Evolutionary conservation across 1,139 yeast species (phyloP), one percentile per base, ranked within the genome.

Genomic region (Tardiomyces blankii): DNA sequence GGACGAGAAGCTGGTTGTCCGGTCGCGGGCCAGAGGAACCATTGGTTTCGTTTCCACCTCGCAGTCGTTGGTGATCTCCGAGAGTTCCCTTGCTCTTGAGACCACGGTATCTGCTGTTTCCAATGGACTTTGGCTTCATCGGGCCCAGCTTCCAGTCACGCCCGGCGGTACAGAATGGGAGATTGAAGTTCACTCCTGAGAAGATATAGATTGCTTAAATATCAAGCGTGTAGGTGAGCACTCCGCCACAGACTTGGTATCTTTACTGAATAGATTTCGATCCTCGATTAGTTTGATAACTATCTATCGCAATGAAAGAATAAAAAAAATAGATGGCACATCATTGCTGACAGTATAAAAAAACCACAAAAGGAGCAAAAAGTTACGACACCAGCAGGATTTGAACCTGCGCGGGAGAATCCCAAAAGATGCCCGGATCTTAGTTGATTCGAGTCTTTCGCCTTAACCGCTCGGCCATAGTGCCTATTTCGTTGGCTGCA

Each of bases 351-450:
- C 25, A 7, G 25, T 21, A 7, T 21, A 21, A 21, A 21, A 21
- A 21, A 7, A 7, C 25, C 4, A 21, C 4, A 21, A 21, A 21
- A 5, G 7, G 25, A 8, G 5, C 3, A 48, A 54, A 44, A 66
- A 62, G 63, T 61, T 49, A 51, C 86, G 86, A 78, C 85, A 79
- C 78, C 82, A 74, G 84, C 86, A 79, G 86, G 86, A 80, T 78
- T 80, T 81, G 86, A 80, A 80, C 87, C 86, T 80, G 84, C 85
- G 87, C 84, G 84, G 86, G 84, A 76, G 73, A 72, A 75, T 81
- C 84, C 87, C 83, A 79, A 74, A 78, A 79, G 75, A 72, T 72
- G 68, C 65, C 68, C 41, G 27, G 38, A 46, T 41, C 72, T 67
- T 54, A 54, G 61, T 55, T 50, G 28, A 67, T 79, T 80, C 85